phyloP scores from a whole-genome alignment of 495 filamentous ascomycete genomes.

The Penicillium canescens region DNA sequence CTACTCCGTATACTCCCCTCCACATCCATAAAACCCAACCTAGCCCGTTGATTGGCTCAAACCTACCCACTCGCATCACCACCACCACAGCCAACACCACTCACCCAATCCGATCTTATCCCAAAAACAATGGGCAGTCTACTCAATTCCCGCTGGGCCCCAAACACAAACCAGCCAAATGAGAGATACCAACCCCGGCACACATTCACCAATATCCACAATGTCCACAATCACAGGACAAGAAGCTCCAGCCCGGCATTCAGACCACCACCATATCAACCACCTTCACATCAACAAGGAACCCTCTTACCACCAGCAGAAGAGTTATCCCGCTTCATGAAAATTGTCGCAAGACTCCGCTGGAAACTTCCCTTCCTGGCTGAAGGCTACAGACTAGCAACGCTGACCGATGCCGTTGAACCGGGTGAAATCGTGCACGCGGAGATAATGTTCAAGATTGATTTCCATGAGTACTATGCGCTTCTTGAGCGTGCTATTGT shows the following conservation, averaged over 20 bases:
- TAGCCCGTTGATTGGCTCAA: constrained; percentile 9
- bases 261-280: constrained; percentile 18
- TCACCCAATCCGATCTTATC: not conserved
- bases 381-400: constrained; percentile 50
- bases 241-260: not conserved
- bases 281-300: constrained; percentile 7
- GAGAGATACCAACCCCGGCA: not conserved
- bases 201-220: constrained; percentile 11
- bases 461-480: constrained; percentile 71
- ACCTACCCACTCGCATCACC: not conserved
- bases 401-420: constrained; percentile 16
- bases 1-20: not conserved
- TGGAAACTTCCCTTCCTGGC: constrained; percentile 63
- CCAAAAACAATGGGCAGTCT: constrained; percentile 26
- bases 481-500: constrained; percentile 64
- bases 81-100: not conserved
- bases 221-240: constrained; percentile 2
- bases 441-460: constrained; percentile 68
- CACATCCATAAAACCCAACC: not conserved
- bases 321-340: constrained; percentile 55
- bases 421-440: constrained; percentile 33
- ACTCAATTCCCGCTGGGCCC: constrained; percentile 32
- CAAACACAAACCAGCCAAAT: not conserved
- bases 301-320: constrained; percentile 29
- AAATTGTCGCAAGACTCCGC: constrained; percentile 55